phyloP scores from a whole-genome alignment of 2,329 filamentous ascomycete species.

The Torrubiellomyces zombiae region DNA sequence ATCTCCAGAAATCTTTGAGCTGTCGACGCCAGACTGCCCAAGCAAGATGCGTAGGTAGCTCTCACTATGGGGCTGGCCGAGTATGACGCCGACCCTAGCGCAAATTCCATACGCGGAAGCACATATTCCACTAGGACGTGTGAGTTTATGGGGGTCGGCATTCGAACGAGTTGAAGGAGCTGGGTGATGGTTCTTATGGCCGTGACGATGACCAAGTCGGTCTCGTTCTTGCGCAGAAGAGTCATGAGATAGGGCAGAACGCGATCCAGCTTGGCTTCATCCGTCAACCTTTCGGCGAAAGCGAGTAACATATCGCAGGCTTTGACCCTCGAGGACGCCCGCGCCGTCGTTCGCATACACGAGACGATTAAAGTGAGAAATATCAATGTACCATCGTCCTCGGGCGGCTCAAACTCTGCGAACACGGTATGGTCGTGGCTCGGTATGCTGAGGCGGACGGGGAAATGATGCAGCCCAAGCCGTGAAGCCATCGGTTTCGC shows the following conservation, averaged over 20 bases:
- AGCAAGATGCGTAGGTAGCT: conserved; percentile 81
- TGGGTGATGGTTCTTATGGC: conserved; percentile 79
- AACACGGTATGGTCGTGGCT: conserved; percentile 61
- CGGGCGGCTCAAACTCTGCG: conserved; percentile 39
- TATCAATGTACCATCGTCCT: conserved; percentile 81
- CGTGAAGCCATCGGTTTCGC: conserved; percentile 15
- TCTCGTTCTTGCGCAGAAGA: conserved; percentile 57
- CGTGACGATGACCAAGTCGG: conserved; percentile 70
- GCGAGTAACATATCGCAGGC: conserved; percentile 85
- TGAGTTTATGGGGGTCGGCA: conserved; percentile 66
- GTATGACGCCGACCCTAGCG: conserved; percentile 26
- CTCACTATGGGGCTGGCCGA: conserved; percentile 53
- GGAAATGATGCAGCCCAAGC: conserved; percentile 49
- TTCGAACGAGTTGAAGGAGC: conserved; percentile 67
- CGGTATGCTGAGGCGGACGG: conserved; percentile 71
- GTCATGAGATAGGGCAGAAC: conserved; percentile 81
- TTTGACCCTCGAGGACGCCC: conserved; percentile 70
- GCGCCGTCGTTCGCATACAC: conserved; percentile 74
- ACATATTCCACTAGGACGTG: conserved; percentile 55
- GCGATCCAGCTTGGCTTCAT: conserved; percentile 89
- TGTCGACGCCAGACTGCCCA: conserved; percentile 75
- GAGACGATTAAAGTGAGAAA: conserved; percentile 82
- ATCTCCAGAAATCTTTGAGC: conserved; percentile 78
- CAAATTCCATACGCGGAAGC: conserved; percentile 43
- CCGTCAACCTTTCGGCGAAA: conserved; percentile 78